Evolutionary conservation across 2,329 filamentous ascomycete species (phyloP), one percentile per base, ranked within the genome.

Genomic region (Cladosporium oxysporum): DNA sequence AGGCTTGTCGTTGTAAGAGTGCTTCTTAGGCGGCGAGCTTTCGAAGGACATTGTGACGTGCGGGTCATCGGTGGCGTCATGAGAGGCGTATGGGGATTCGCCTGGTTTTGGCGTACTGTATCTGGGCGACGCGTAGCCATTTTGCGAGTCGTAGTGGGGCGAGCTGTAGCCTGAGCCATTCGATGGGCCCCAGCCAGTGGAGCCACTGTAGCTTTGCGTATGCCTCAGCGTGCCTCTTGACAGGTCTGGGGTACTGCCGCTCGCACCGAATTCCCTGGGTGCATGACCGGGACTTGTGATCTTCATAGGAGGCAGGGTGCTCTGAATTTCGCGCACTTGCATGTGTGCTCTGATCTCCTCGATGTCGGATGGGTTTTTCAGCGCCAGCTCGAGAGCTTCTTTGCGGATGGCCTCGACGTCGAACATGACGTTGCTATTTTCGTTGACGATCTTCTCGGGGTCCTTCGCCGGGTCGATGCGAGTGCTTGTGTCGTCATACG

Each of bases 381-480:
- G 87, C 31, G 91, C 91, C 37, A 99, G 82, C 73, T 96, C 91
- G 11, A 92, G 89, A 16, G 82, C 80, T 70, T 84, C 82, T 31
- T 72, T 76, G 58, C 92, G 86, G 70, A 99, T 98, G 14, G 95
- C 95, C 73, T 99, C 95, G 57, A 99, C 88, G 73, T 99, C 95
- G 73, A 99, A 99, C 55, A 99, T 83, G 10, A 98, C 90, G 37
- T 82, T 82, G 23, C 77, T 77, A 18, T 79, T 76, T 7, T 73
- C 70, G 73, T 52, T 67, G 10, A 58, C 65, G 35, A 61, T 63
- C 64, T 58, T 58, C 52, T 59, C 58, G 23, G 55, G 47, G 37
- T 64, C 62, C 41, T 65, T 41, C 18, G 62, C 58, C 2, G 64
- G 61, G 14, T 86, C 86, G 50, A 82, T 81, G 71, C 87, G 88